These are phyloP conservation scores for Aspergillus funiculosus DNA, from an alignment of 495 filamentous ascomycete species.

Conservation along the genomic window DNA sequence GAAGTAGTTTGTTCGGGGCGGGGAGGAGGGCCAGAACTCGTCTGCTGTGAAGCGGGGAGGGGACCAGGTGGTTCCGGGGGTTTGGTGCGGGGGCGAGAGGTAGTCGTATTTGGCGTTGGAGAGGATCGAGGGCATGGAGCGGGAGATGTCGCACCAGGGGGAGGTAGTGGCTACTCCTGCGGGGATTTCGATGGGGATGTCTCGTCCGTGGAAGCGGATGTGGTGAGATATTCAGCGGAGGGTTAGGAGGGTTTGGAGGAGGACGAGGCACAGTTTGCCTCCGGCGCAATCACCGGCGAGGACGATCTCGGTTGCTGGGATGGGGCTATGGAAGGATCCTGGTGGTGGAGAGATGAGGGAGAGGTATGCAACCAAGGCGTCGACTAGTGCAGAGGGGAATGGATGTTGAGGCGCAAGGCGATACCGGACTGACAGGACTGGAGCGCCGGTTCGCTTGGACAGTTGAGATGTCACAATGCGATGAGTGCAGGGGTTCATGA, in stretches of 20 bases:
- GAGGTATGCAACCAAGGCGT: slow-evolving; percentile 78
- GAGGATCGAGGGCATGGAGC: slow-evolving; percentile 64
- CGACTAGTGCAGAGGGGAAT: slow-evolving; percentile 77
- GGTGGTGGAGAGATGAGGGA: slow-evolving; percentile 73
- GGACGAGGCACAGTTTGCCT: slow-evolving; percentile 65
- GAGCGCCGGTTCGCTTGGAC: slow-evolving; percentile 47
- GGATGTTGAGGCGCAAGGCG: slow-evolving; percentile 78
- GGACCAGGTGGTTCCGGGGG: slow-evolving; percentile 26
- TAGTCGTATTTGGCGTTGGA: slow-evolving; percentile 67
- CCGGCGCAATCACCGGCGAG: slow-evolving; percentile 86
- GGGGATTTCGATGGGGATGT: slow-evolving; percentile 60
- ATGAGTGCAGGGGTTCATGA: slow-evolving; percentile 73
- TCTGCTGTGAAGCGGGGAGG: slow-evolving; percentile 43
- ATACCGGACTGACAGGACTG: slow-evolving; percentile 77
- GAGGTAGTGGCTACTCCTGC: slow-evolving; percentile 60
- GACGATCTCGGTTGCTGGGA: slow-evolving; percentile 65
- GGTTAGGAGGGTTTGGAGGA: slow-evolving; percentile 70
- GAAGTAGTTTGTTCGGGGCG: slow-evolving; percentile 66
- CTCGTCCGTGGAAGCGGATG: slow-evolving; percentile 58
- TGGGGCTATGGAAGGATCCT: slow-evolving; percentile 63
- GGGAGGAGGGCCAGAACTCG: slow-evolving; percentile 63
- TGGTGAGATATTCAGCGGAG: slow-evolving; percentile 51
- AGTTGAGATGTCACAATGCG: slow-evolving; percentile 43
- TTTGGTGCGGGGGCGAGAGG: slow-evolving; percentile 48
- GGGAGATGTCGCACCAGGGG: slow-evolving; percentile 73